Conservation (phyloP, 2,329 filamentous ascomycete genomes). For the Nemania sp. region DNA sequence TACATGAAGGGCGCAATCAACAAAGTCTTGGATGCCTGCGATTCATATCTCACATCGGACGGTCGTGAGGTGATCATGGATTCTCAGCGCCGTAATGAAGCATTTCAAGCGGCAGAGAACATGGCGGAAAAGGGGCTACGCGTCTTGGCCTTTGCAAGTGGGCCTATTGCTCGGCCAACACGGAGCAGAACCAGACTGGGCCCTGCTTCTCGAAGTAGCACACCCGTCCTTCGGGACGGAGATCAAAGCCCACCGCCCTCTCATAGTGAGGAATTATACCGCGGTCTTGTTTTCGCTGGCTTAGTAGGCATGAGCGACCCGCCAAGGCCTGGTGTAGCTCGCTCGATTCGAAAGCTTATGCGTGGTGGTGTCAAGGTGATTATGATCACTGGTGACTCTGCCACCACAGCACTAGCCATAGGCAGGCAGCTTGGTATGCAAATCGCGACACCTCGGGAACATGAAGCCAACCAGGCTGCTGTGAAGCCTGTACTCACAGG, state of each 20-base stretch:
- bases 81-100: conserved; percentile 71
- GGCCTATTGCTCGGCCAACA: conserved; percentile 58
- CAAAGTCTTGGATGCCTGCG: conserved; percentile 80
- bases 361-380: conserved; percentile 94
- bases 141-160: conserved; percentile 92
- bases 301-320: conserved; percentile 98
- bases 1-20: conserved; percentile 97
- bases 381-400: conserved; percentile 98
- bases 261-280: conserved; percentile 72
- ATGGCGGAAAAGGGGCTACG: conserved; percentile 90
- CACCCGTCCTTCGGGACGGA: conserved; percentile 47
- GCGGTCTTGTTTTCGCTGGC: conserved; percentile 83
- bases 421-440: conserved; percentile 95
- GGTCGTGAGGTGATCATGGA: conserved; percentile 87
- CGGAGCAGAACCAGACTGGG: conserved; percentile 46
- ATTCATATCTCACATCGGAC: conserved; percentile 85
- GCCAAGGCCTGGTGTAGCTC: conserved; percentile 84
- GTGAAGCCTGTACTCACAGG: conserved; percentile 78
- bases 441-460: conserved; percentile 60
- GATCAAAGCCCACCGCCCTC: conserved; percentile 48
- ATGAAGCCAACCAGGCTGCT: conserved; percentile 58
- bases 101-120: conserved; percentile 74
- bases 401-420: conserved; percentile 92
- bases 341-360: conserved; percentile 87
- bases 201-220: conserved; percentile 53